These are phyloP conservation scores for Raddia guianensis DNA, from an alignment of 176 grass and related monocot genomes.

Conservation along the genomic window DNA sequence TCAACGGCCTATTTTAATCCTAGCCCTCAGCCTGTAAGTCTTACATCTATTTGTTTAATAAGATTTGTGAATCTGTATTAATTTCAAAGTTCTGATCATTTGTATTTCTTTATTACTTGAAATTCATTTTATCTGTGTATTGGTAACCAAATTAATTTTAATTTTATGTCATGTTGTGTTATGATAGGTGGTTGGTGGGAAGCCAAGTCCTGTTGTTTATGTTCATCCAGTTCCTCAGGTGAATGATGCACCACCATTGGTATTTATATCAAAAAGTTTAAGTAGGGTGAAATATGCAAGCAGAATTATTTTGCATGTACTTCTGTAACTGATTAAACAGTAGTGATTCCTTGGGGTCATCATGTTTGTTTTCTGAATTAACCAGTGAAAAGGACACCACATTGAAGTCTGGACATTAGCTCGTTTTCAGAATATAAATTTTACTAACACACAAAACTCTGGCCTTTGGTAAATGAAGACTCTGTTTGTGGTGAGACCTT, in stretches of 20 bases:
- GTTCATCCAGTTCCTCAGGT: conserved; percentile 64
- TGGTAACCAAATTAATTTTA: background rate
- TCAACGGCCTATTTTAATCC: conserved; percentile 42
- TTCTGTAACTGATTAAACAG: background rate
- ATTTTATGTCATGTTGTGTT: conserved; percentile 16
- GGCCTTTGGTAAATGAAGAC: conserved; percentile 15
- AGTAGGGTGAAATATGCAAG: background rate
- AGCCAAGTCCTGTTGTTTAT: conserved; percentile 58
- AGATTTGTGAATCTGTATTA: background rate
- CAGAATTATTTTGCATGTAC: background rate
- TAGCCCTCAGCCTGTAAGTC: conserved; percentile 56
- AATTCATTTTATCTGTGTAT: background rate
- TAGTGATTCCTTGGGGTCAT: background rate
- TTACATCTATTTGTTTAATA: conserved; percentile 5
- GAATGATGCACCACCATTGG: conserved; percentile 15
- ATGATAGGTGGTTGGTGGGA: conserved; percentile 55
- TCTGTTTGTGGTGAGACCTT: background rate
- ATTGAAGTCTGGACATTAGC: background rate
- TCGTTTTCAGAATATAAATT: background rate
- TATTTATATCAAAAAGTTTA: conserved; percentile 29
- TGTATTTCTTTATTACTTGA: background rate
- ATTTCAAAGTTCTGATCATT: background rate
- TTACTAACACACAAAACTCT: background rate
- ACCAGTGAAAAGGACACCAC: background rate
- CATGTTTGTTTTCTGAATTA: conserved; percentile 7